phyloP scores from a whole-genome alignment of 441 rosid species.

The Pelargonium cotyledonis region DNA sequence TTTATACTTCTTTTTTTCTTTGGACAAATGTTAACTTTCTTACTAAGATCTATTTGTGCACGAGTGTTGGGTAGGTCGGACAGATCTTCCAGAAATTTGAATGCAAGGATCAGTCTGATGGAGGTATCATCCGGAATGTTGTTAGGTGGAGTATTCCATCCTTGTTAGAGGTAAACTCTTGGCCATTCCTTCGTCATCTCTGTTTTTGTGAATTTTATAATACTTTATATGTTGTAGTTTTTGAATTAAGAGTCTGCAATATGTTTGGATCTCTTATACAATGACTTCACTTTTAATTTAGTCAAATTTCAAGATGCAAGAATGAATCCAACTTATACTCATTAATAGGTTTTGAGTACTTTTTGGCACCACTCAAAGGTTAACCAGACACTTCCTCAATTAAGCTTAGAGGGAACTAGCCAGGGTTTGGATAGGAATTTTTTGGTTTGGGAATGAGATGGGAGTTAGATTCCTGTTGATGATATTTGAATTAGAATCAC shows the following conservation, averaged over 20 bases:
- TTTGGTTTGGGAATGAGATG: neutral
- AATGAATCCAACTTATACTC: neutral
- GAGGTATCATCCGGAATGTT: slow-evolving; percentile 70
- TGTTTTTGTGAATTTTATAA: slow-evolving; percentile 3
- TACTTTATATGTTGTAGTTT: slow-evolving; percentile 1
- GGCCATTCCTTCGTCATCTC: slow-evolving; percentile 3
- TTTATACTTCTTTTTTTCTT: neutral
- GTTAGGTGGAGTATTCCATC: slow-evolving; percentile 81
- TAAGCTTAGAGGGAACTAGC: neutral
- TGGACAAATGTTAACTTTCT: slow-evolving; percentile 7
- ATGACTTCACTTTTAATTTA: neutral
- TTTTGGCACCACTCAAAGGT: neutral
- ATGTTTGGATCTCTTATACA: neutral
- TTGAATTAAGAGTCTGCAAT: slow-evolving; percentile 4
- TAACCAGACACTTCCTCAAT: neutral
- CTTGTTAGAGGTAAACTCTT: slow-evolving; percentile 57
- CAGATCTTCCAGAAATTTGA: slow-evolving; percentile 82
- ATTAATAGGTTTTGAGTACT: neutral
- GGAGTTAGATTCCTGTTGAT: neutral
- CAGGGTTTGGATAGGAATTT: neutral
- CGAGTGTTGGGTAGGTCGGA: slow-evolving; percentile 52
- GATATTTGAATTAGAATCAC: no score
- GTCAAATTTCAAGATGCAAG: neutral
- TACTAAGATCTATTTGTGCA: slow-evolving; percentile 15
- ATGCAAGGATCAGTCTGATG: slow-evolving; percentile 47